Conservation (phyloP, 2,329 filamentous ascomycete species). For the Camillea tinctor region DNA sequence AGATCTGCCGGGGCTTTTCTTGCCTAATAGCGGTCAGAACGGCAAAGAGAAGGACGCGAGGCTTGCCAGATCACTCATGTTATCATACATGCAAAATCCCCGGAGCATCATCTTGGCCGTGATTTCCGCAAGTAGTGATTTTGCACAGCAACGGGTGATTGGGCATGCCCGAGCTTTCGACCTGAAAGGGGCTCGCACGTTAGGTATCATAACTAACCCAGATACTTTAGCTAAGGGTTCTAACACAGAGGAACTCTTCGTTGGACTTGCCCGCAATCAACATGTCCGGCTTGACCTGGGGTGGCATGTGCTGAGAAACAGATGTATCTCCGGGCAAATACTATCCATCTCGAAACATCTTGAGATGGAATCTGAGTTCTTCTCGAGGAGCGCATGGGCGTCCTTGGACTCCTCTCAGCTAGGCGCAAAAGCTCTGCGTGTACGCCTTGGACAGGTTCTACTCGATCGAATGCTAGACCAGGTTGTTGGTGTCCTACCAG, state of each 20-base stretch:
- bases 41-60: conserved; percentile 43
- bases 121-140: conserved; percentile 53
- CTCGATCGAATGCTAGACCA: conserved; percentile 29
- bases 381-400: conserved; percentile 13
- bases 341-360: conserved; percentile 7
- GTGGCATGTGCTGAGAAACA: conserved; percentile 51
- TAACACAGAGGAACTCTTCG: conserved; percentile 38
- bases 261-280: conserved; percentile 42
- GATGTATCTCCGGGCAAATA: conserved; percentile 4
- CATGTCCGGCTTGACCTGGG: conserved; percentile 47
- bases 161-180: conserved; percentile 39
- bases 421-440: conserved; percentile 19
- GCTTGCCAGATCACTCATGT: conserved; percentile 45
- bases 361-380: conserved; percentile 12
- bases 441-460: conserved; percentile 24
- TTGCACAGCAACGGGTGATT: conserved; percentile 56
- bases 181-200: conserved; percentile 39
- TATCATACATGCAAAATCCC: conserved; percentile 53
- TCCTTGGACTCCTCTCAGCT: conserved; percentile 14
- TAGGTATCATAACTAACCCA: conserved; percentile 50
- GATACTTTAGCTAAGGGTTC: conserved; percentile 36
- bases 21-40: conserved; percentile 40
- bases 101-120: conserved; percentile 60
- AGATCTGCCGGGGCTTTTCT: conserved; percentile 56
- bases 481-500: conserved; percentile 30